Evolutionary conservation across 495 filamentous ascomycete species (phyloP), one percentile per base, ranked within the genome.

Genomic region (Aspergillus haitiensis): DNA sequence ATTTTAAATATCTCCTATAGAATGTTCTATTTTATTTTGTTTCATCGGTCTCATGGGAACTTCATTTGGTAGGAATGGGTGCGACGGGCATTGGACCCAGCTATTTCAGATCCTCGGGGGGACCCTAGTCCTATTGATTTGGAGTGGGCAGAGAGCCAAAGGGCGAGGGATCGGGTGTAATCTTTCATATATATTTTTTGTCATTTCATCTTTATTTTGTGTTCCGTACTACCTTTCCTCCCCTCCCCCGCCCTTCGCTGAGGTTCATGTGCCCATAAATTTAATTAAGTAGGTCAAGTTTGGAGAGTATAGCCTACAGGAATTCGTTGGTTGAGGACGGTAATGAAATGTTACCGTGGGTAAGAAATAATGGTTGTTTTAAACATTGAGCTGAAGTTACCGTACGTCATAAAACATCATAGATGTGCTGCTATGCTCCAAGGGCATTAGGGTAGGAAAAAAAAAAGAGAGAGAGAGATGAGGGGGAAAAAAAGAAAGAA

Each of bases 81-180:
- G 11, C 62, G 63, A 10, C 60, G 70, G 13, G 66, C 70, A 2
- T 52, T 67, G 46, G 63, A 72, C 52, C 70, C 66, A 6, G 70
- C 70, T 10, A 66, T 72, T 1, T 64, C 59, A 37, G 65, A 66
- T 52, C 68, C 68, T 3, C 53, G 61, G 18, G 61, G 63, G 6
- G 62, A 66, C 49, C 68, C 68, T 10, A 64, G 68, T 53, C 60
- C 68, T 35, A 55, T 61, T 46, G 66, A 71, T 64, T 65, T 68
- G 15, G 66, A 71, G 60, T 71, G 65, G 35, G 68, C 60, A 32
- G 63, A 70, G 68, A 66, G 27, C 11, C 55, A 66, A 40, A 58
- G 60, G 49, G 48, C 31, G 2, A 62, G 58, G 53, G 61, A 62
- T 40, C 42, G 55, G 42, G 21, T 62, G 16, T 55, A 52, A 54